Conservation (phyloP, 176 grass and related monocot genomes). For the Areca catechu region DNA sequence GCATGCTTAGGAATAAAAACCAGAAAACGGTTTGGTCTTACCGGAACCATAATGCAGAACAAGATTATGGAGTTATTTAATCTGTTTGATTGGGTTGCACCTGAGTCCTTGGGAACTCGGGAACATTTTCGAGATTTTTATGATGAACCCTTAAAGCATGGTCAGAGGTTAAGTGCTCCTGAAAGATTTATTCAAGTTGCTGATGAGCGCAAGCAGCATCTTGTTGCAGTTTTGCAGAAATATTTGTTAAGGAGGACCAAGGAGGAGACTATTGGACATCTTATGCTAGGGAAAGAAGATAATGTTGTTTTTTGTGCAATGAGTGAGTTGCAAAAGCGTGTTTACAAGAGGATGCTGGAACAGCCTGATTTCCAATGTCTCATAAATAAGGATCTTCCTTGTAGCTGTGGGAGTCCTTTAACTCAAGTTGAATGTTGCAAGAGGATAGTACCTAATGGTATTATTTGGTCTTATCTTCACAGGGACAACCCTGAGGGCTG, state of each 20-base stretch:
- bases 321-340: conserved; percentile 91
- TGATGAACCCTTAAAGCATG: conserved; percentile 81
- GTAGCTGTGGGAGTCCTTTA: conserved; percentile 79
- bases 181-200: conserved; percentile 79
- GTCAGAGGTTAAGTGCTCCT: conserved; percentile 83
- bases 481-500: conserved; percentile 83
- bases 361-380: conserved; percentile 91
- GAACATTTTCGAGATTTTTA: conserved; percentile 92
- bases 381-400: conserved; percentile 87
- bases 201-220: conserved; percentile 75
- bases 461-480: conserved; percentile 97
- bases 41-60: conserved; percentile 96
- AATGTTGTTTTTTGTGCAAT: conserved; percentile 97
- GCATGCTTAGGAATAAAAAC: conserved; percentile 75
- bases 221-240: conserved; percentile 69
- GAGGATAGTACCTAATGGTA: conserved; percentile 59
- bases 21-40: conserved; percentile 68
- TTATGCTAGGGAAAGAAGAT: conserved; percentile 97
- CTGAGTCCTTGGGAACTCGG: conserved; percentile 68
- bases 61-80: conserved; percentile 94
- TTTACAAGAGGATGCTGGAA: conserved; percentile 90
- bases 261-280: conserved; percentile 92
- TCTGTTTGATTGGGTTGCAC: conserved; percentile 88
- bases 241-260: conserved; percentile 91
- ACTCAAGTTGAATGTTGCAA: conserved; percentile 83